phyloP scores from a whole-genome alignment of 768 basidiomycete genomes.

The Rhizopogon salebrosus region DNA sequence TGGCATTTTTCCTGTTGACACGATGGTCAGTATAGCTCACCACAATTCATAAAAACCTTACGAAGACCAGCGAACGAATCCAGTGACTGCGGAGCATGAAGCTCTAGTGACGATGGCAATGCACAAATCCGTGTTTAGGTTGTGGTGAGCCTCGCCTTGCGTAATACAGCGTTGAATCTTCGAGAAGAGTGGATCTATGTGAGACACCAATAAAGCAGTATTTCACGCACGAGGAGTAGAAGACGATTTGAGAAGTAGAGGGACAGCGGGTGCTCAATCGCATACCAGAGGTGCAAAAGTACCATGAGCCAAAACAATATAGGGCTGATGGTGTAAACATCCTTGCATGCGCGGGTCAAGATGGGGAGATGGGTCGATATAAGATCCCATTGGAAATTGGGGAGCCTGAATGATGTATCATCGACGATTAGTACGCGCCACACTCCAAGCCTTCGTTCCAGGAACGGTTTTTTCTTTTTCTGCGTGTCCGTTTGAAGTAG shows the following conservation, averaged over 20 bases:
- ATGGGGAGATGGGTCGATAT: not conserved
- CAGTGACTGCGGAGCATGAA: slow-evolving; percentile 12
- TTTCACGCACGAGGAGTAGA: slow-evolving; percentile 14
- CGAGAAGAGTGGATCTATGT: not conserved
- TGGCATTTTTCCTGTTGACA: slow-evolving; percentile 3
- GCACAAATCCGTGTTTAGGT: slow-evolving; percentile 4
- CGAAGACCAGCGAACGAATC: slow-evolving; percentile 13
- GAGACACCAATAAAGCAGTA: not conserved
- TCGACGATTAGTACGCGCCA: slow-evolving; percentile 20
- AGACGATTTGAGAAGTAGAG: slow-evolving; percentile 19
- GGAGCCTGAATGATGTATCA: slow-evolving; percentile 1
- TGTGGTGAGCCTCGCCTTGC: not conserved
- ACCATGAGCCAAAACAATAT: slow-evolving; percentile 9
- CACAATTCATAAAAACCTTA: slow-evolving; percentile 5
- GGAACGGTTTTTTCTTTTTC: not conserved
- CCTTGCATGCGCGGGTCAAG: slow-evolving; percentile 12
- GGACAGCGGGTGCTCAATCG: slow-evolving; percentile 13
- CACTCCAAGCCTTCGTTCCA: slow-evolving; percentile 15
- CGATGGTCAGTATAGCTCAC: not conserved
- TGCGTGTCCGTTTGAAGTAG: not conserved
- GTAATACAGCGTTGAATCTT: slow-evolving; percentile 19
- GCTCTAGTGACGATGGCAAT: slow-evolving; percentile 9
- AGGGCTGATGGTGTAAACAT: slow-evolving; percentile 21
- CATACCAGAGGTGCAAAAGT: slow-evolving; percentile 11
- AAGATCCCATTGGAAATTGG: slow-evolving; percentile 6